Evolutionary conservation across 148 eudicot species (phyloP).

Genomic region (Vaccinium darrowii): DNA sequence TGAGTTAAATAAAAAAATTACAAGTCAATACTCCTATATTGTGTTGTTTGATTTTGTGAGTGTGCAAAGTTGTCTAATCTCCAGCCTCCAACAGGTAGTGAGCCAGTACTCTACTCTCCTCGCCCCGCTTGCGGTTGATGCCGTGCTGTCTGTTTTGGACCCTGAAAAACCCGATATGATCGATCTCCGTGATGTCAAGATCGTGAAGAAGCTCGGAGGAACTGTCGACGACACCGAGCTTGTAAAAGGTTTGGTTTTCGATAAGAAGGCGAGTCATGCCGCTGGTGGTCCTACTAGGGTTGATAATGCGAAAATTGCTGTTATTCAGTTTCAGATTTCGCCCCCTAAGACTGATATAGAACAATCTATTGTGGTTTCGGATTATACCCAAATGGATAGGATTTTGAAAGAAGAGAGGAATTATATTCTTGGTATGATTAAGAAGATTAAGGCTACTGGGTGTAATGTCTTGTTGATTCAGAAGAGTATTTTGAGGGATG

Average conservation of each 20-base stretch:
- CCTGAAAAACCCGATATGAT: slow-evolving; percentile 71
- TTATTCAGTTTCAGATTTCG: slow-evolving; percentile 92
- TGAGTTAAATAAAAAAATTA: not conserved
- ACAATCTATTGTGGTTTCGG: slow-evolving; percentile 90
- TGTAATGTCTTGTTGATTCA: slow-evolving; percentile 94
- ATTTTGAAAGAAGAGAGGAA: slow-evolving; percentile 95
- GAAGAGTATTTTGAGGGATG: slow-evolving; percentile 96
- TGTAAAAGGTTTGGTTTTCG: slow-evolving; percentile 81
- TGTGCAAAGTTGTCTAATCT: not conserved
- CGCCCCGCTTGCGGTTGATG: slow-evolving; percentile 90
- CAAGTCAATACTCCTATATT: not conserved
- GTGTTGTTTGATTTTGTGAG: not conserved
- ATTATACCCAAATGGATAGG: slow-evolving; percentile 94
- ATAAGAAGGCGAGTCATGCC: slow-evolving; percentile 86
- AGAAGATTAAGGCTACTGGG: slow-evolving; percentile 91
- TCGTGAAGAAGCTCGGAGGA: slow-evolving; percentile 87
- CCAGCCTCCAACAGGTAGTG: slow-evolving; percentile 39
- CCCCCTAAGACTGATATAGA: slow-evolving; percentile 97
- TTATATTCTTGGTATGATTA: slow-evolving; percentile 86
- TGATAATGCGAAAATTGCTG: slow-evolving; percentile 89
- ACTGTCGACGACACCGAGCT: slow-evolving; percentile 94
- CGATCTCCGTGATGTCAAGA: slow-evolving; percentile 80
- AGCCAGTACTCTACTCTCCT: slow-evolving; percentile 87
- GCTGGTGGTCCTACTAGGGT: slow-evolving; percentile 84
- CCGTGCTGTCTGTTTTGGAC: slow-evolving; percentile 82